Conservation (phyloP, 768 basidiomycete species). For the Cantharellus anzutake region DNA sequence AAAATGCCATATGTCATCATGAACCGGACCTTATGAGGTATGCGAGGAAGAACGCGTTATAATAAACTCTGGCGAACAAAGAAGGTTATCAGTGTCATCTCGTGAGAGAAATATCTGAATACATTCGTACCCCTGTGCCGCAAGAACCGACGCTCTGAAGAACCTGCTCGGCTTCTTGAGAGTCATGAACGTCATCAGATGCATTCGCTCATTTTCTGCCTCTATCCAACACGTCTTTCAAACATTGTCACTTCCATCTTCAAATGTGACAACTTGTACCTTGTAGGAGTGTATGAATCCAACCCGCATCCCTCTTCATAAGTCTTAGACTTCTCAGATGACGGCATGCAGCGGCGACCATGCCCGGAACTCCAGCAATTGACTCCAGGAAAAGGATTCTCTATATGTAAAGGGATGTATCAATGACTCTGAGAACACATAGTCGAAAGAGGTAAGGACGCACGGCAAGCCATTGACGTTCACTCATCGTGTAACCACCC, state of each 20-base stretch:
- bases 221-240: constrained; percentile 21
- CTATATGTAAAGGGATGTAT: constrained; percentile 10
- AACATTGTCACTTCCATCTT: too few relatives aligned
- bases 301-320: constrained; percentile 48
- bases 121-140: constrained; percentile 48
- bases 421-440: constrained; percentile 8
- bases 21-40: constrained; percentile 41
- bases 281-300: constrained; percentile 86
- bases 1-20: constrained; percentile 31
- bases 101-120: not conserved
- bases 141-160: constrained; percentile 70
- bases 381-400: constrained; percentile 63
- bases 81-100: not conserved
- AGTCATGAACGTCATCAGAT: constrained; percentile 94
- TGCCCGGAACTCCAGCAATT: constrained; percentile 89
- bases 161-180: constrained; percentile 59
- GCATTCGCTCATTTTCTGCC: constrained; percentile 96
- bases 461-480: constrained; percentile 59
- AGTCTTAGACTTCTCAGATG: constrained; percentile 78
- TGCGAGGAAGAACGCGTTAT: constrained; percentile 51
- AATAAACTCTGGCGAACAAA: constrained; percentile 31
- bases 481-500: constrained; percentile 53
- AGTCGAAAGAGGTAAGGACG: constrained; percentile 12
- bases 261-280: not conserved
- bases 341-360: constrained; percentile 74